Percentiles rank a stretch among this genome's conserved stretches.
Evolutionary conservation across 805 yeast genomes (phyloP).

Genomic region (Candida hispaniensis): DNA sequence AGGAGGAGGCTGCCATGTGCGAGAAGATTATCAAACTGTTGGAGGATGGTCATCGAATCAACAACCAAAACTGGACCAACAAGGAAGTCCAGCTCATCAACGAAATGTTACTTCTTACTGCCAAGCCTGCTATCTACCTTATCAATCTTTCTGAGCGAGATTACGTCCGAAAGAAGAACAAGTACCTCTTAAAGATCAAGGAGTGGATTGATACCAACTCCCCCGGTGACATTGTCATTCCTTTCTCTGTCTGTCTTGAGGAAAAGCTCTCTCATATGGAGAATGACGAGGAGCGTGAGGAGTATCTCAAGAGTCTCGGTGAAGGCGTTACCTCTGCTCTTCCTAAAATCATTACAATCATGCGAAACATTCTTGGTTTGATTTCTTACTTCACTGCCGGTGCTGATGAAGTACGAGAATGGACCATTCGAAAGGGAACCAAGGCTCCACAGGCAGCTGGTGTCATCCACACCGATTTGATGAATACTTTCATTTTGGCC

Average conservation of each 20-base stretch:
- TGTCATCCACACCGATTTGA: slow-evolving; percentile 90
- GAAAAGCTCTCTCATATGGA: slow-evolving; percentile 84
- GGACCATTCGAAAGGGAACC: slow-evolving; percentile 89
- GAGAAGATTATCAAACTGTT: slow-evolving; percentile 63
- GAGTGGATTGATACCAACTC: slow-evolving; percentile 85
- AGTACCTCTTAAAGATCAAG: slow-evolving; percentile 68
- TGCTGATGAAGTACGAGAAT: slow-evolving; percentile 91
- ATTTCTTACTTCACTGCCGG: slow-evolving; percentile 96
- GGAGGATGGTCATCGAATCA: slow-evolving; percentile 78
- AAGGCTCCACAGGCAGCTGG: slow-evolving; percentile 99
- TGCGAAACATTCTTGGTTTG: slow-evolving; percentile 78
- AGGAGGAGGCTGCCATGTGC: slow-evolving; percentile 70
- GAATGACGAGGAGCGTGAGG: slow-evolving; percentile 69
- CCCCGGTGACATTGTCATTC: slow-evolving; percentile 84
- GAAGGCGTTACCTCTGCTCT: slow-evolving; percentile 70
- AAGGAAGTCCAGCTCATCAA: slow-evolving; percentile 90
- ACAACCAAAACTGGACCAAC: slow-evolving; percentile 76
- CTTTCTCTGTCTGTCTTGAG: slow-evolving; percentile 86
- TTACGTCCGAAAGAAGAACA: slow-evolving; percentile 78
- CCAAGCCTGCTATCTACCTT: slow-evolving; percentile 89
- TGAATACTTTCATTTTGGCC: slow-evolving; percentile 90
- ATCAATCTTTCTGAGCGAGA: slow-evolving; percentile 85
- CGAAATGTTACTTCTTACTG: slow-evolving; percentile 76
- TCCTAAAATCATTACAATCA: slow-evolving; percentile 73
- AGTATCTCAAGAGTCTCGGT: slow-evolving; percentile 62